Evolutionary conservation across 2,329 filamentous ascomycete species (phyloP).

Genomic region (Stagonosporopsis cucurbitacearum): DNA sequence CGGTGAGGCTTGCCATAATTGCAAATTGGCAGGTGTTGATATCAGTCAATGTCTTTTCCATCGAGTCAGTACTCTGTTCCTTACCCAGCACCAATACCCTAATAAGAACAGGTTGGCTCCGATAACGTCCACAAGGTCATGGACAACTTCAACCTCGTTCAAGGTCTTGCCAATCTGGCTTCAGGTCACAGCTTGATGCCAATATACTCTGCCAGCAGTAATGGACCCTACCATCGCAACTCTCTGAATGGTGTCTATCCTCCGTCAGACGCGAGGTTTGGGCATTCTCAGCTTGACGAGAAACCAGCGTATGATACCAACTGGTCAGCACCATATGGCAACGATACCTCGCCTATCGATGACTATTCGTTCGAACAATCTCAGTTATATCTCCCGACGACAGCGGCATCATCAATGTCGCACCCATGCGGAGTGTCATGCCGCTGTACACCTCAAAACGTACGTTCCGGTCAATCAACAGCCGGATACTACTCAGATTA

Average conservation of each 20-base stretch:
- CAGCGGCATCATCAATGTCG: constrained; percentile 19
- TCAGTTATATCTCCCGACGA: constrained; percentile 26
- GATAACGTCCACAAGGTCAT: constrained; percentile 34
- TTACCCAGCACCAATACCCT: constrained; percentile 5
- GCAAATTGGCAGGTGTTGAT: constrained; percentile 73
- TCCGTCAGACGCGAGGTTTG: constrained; percentile 8
- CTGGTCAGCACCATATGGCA: constrained; percentile 37
- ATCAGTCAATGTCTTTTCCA: constrained; percentile 74
- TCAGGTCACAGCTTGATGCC: constrained; percentile 32
- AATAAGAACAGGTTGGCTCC: constrained; percentile 41
- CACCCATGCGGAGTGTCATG: constrained; percentile 24
- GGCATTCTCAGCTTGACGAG: constrained; percentile 18
- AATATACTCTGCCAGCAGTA: constrained; percentile 22
- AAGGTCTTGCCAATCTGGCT: constrained; percentile 26
- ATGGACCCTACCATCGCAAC: constrained; percentile 23
- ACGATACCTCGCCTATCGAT: constrained; percentile 40
- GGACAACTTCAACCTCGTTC: constrained; percentile 24
- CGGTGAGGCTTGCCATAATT: constrained; percentile 82
- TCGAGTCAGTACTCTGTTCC: constrained; percentile 61
- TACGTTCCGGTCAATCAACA: constrained; percentile 20
- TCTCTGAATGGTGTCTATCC: constrained; percentile 24
- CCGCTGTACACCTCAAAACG: constrained; percentile 27
- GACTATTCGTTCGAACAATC: constrained; percentile 34
- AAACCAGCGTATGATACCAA: constrained; percentile 27
- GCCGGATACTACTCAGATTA: constrained; percentile 30